These are phyloP conservation scores for Solanum appendiculatum DNA, from an alignment of 257 asterid species.

Conservation along the genomic window DNA sequence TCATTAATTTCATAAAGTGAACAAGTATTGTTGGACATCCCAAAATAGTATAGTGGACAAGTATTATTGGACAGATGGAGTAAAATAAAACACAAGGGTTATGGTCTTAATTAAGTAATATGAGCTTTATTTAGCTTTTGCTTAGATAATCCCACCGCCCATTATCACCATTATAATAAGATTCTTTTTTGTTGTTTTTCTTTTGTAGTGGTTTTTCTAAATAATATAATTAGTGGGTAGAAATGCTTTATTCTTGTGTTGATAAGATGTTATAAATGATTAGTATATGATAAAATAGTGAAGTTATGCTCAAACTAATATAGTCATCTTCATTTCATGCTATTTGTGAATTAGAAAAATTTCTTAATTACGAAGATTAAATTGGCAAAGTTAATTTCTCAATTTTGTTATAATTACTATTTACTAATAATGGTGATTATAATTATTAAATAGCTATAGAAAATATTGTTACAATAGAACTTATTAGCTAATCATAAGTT, in stretches of 20 bases:
- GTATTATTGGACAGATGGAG: too few relatives aligned
- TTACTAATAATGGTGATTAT: too few relatives aligned
- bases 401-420: too few relatives aligned
- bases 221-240: not conserved
- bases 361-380: too few relatives aligned
- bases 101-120: not conserved
- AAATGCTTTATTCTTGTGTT: not conserved
- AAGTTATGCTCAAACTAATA: not conserved
- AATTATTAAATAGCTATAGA: too few relatives aligned
- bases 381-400: not conserved
- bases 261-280: not conserved
- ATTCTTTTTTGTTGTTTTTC: not conserved
- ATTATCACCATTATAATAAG: not conserved
- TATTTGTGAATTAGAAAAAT: not conserved
- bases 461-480: not conserved
- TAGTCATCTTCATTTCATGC: not conserved
- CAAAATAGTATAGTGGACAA: too few relatives aligned
- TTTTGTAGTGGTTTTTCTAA: not conserved
- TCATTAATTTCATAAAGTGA: too few relatives aligned
- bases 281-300: not conserved
- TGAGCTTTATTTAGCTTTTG: not conserved
- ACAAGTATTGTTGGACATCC: too few relatives aligned
- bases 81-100: not conserved
- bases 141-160: not conserved
- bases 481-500: too few relatives aligned